phyloP scores from a whole-genome alignment of 2,329 filamentous ascomycete species.

The Fusarium marasasianum region DNA sequence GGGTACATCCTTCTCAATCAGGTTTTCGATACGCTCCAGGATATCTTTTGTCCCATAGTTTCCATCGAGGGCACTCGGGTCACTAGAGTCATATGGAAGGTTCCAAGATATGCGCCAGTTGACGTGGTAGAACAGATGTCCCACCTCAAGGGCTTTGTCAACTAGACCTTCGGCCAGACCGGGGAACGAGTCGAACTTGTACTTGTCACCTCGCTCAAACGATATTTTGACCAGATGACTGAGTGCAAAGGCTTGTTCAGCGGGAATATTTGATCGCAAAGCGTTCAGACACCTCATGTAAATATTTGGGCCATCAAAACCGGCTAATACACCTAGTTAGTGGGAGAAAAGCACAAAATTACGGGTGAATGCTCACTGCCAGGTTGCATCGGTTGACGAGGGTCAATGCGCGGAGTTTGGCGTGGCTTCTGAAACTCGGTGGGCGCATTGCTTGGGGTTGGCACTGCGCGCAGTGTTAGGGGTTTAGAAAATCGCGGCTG shows the following conservation, averaged over 20 bases:
- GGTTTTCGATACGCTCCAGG: slow-evolving; percentile 73
- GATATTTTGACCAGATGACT: slow-evolving; percentile 97
- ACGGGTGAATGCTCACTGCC: slow-evolving; percentile 62
- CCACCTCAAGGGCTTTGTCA: slow-evolving; percentile 83
- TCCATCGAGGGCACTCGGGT: slow-evolving; percentile 57
- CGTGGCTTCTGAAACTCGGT: slow-evolving; percentile 64
- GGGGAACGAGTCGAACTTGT: slow-evolving; percentile 91
- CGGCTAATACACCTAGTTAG: slow-evolving; percentile 50
- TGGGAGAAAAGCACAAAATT: background rate
- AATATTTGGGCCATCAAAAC: slow-evolving; percentile 84
- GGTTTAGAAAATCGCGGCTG: slow-evolving; percentile 72
- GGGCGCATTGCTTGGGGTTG: slow-evolving; percentile 79
- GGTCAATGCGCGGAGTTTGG: slow-evolving; percentile 54
- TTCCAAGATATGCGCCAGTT: slow-evolving; percentile 82
- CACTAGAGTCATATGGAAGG: slow-evolving; percentile 60
- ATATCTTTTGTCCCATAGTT: slow-evolving; percentile 61
- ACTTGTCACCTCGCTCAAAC: slow-evolving; percentile 93
- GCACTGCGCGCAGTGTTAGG: slow-evolving; percentile 75
- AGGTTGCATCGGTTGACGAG: slow-evolving; percentile 62
- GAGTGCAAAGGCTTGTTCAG: slow-evolving; percentile 91
- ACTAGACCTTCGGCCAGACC: slow-evolving; percentile 88
- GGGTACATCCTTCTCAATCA: slow-evolving; percentile 67
- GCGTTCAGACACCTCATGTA: slow-evolving; percentile 89
- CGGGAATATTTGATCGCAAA: slow-evolving; percentile 78
- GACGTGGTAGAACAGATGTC: slow-evolving; percentile 81